These are phyloP conservation scores for Suhomyces prunicola DNA, from an alignment of 805 yeast species.

Conservation along the genomic window DNA sequence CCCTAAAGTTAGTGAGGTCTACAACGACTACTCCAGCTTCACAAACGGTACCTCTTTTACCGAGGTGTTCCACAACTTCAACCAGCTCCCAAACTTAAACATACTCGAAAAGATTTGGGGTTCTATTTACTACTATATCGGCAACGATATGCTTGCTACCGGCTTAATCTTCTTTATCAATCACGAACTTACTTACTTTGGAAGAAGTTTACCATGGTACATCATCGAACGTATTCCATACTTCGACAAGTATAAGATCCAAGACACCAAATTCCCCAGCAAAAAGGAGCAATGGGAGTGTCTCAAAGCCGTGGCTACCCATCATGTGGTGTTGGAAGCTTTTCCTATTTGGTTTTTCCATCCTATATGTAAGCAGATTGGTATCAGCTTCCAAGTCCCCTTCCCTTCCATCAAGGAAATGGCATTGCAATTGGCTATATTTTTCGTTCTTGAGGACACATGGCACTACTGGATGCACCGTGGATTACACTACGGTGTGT, in stretches of 20 bases:
- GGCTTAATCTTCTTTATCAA: constrained; percentile 78
- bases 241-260: constrained; percentile 85
- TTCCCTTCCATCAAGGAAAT: constrained; percentile 69
- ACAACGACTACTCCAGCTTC: constrained; percentile 25
- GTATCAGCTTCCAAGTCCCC: constrained; percentile 77
- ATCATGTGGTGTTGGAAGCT: constrained; percentile 91
- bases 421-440: constrained; percentile 63
- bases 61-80: constrained; percentile 22
- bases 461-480: constrained; percentile 99
- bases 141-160: constrained; percentile 88
- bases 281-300: constrained; percentile 91
- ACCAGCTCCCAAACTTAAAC: constrained; percentile 34
- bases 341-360: constrained; percentile 97
- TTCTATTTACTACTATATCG: constrained; percentile 77
- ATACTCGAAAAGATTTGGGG: constrained; percentile 80
- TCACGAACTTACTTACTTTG: constrained; percentile 89
- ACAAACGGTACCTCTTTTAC: constrained; percentile 23
- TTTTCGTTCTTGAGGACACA: constrained; percentile 84
- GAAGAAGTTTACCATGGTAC: constrained; percentile 90
- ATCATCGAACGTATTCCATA: constrained; percentile 81
- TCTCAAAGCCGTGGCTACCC: constrained; percentile 73
- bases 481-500: constrained; percentile 79
- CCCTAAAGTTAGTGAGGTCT: constrained; percentile 19
- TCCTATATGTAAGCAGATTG: constrained; percentile 79
- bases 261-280: constrained; percentile 78